These are phyloP conservation scores for Moniliella sp. DNA, from an alignment of 1,284 basidiomycete genomes.

Conservation along the genomic window DNA sequence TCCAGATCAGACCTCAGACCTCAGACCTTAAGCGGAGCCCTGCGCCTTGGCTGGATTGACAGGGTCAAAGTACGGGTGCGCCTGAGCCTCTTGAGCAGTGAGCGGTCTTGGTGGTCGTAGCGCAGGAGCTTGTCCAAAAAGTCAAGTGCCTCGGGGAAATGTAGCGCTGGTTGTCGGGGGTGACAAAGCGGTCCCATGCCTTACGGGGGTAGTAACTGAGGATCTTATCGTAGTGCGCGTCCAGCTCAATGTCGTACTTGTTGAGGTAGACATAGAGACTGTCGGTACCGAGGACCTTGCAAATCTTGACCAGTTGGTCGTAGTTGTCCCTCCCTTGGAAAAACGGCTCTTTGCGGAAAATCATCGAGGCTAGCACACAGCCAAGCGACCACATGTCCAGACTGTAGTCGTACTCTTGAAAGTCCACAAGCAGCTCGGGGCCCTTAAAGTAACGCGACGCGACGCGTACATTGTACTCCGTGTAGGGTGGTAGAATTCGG, in stretches of 20 bases:
- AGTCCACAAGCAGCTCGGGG: slow-evolving; percentile 86
- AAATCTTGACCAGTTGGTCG: slow-evolving; percentile 93
- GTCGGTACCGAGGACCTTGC: slow-evolving; percentile 88
- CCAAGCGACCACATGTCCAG: slow-evolving; percentile 92
- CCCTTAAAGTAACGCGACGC: slow-evolving; percentile 96
- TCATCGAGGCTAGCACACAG: slow-evolving; percentile 68
- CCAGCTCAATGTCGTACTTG: slow-evolving; percentile 47
- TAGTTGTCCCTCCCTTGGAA: slow-evolving; percentile 99
- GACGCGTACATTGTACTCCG: slow-evolving; percentile 92
- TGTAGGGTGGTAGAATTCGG: slow-evolving; percentile 93
- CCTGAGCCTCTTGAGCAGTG: slow-evolving; percentile 46
- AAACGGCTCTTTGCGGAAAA: slow-evolving; percentile 96
- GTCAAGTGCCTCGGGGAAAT: slow-evolving; percentile 55
- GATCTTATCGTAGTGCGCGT: slow-evolving; percentile 33
- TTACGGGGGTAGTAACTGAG: slow-evolving; percentile 53
- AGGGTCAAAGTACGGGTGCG: slow-evolving; percentile 31
- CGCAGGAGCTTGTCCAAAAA: slow-evolving; percentile 82
- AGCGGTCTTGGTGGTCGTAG: slow-evolving; percentile 93
- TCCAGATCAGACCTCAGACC: no score
- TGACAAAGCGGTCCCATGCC: slow-evolving; percentile 44
- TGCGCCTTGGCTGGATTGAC: no score
- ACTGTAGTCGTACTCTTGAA: slow-evolving; percentile 82
- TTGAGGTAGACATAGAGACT: slow-evolving; percentile 52
- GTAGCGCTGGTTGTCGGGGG: slow-evolving; percentile 69
- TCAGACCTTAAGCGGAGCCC: no score